Conservation (phyloP, 2,329 filamentous ascomycete genomes). For the Exophiala spinifera region DNA sequence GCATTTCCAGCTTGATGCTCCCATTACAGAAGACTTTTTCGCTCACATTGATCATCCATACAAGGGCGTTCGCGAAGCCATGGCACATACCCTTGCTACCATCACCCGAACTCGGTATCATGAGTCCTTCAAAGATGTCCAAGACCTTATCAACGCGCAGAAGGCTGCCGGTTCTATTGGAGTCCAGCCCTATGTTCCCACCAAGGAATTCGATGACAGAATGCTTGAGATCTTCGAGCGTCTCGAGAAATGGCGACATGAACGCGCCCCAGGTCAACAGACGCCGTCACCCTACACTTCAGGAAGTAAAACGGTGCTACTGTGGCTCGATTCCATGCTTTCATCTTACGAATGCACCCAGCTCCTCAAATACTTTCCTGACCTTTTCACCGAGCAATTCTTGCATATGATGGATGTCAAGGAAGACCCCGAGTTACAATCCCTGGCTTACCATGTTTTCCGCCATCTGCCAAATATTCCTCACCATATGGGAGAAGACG, state of each 20-base stretch:
- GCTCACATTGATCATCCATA: conserved; percentile 94
- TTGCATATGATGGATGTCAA: conserved; percentile 99
- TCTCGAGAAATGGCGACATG: conserved; percentile 82
- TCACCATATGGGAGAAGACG: conserved; percentile 80
- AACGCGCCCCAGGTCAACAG: conserved; percentile 82
- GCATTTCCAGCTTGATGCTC: conserved; percentile 90
- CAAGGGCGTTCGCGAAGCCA: conserved; percentile 92
- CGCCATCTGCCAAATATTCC: conserved; percentile 94
- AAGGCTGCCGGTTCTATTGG: conserved; percentile 78
- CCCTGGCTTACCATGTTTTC: conserved; percentile 93
- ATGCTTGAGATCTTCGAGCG: conserved; percentile 73
- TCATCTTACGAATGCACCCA: conserved; percentile 91
- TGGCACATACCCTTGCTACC: conserved; percentile 81
- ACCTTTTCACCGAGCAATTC: conserved; percentile 84
- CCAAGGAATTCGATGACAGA: conserved; percentile 67
- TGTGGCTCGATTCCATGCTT: conserved; percentile 90
- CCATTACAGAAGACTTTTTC: conserved; percentile 85
- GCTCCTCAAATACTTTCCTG: conserved; percentile 85
- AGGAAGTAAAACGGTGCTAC: conserved; percentile 89
- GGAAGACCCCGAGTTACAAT: conserved; percentile 93
- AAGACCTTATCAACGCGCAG: conserved; percentile 72
- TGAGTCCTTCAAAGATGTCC: conserved; percentile 83
- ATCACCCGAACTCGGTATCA: conserved; percentile 92
- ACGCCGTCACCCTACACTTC: conserved; percentile 93
- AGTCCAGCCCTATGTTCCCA: conserved; percentile 75